These are phyloP conservation scores for Marasmius sp. DNA, from an alignment of 1,284 basidiomycete species.

Conservation along the genomic window DNA sequence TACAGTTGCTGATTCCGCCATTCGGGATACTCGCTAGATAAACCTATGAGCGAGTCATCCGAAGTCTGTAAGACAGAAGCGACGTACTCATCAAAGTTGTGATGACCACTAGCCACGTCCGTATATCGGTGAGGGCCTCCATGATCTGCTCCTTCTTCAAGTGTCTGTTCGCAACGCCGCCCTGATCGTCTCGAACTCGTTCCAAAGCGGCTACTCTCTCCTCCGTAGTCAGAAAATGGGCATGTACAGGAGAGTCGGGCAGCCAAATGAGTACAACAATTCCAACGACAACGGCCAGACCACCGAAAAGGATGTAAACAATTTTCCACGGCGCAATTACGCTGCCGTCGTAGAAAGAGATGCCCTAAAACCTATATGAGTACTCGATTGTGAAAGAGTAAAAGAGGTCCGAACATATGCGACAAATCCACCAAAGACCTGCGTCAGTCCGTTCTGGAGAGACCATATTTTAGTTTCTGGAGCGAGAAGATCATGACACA, in stretches of 20 bases:
- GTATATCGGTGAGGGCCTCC: slow-evolving; percentile 59
- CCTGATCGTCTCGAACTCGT: slow-evolving; percentile 67
- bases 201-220: slow-evolving; percentile 66
- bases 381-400: background rate
- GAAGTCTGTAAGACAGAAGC: background rate
- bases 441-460: slow-evolving; percentile 56
- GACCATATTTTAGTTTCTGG: background rate
- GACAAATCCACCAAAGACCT: slow-evolving; percentile 65
- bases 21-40: slow-evolving; percentile 59
- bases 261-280: slow-evolving; percentile 58
- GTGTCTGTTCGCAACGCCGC: slow-evolving; percentile 60
- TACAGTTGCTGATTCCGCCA: slow-evolving; percentile 65
- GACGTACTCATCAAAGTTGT: slow-evolving; percentile 56
- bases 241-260: slow-evolving; percentile 67
- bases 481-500: background rate
- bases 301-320: slow-evolving; percentile 62
- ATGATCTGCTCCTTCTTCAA: slow-evolving; percentile 60
- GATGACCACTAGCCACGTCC: slow-evolving; percentile 64
- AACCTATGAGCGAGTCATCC: slow-evolving; percentile 5
- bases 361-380: slow-evolving; percentile 37
- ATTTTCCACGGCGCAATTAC: slow-evolving; percentile 58
- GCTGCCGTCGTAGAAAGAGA: slow-evolving; percentile 55
- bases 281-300: slow-evolving; percentile 59
- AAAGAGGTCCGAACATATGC: slow-evolving; percentile 47
- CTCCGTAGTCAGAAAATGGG: slow-evolving; percentile 53